A percentile compares a stretch with the other conserved stretches of the same genome.
Conservation (phyloP, 2,329 filamentous ascomycete species). For the Paramyrothecium roridum region DNA sequence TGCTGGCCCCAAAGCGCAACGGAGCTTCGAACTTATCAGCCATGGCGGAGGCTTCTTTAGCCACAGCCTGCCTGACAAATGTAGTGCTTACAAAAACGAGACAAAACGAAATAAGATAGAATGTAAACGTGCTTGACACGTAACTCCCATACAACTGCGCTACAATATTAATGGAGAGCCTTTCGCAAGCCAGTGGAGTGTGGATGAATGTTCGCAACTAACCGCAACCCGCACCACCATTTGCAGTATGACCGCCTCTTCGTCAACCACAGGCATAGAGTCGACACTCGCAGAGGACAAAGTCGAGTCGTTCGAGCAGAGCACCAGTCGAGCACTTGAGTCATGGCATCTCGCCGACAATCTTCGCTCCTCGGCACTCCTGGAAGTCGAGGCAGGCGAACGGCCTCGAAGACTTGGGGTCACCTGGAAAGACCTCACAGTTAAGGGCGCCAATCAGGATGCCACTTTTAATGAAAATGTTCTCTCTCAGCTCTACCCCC, state of each 20-base stretch:
- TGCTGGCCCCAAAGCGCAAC: no score
- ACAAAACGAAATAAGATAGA: neutral
- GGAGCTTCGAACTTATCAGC: no score
- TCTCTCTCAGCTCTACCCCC: constrained; percentile 24
- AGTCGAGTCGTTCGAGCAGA: neutral
- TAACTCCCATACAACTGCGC: neutral
- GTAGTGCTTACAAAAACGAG: neutral
- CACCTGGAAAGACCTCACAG: constrained; percentile 15
- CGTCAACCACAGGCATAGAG: neutral
- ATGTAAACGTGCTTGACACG: neutral
- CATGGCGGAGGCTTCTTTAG: neutral
- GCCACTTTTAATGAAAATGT: constrained; percentile 16
- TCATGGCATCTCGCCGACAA: neutral
- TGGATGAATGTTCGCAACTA: neutral
- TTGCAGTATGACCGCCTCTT: neutral
- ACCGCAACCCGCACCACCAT: neutral
- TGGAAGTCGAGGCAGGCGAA: neutral
- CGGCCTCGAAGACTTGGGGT: constrained; percentile 10
- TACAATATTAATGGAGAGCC: neutral
- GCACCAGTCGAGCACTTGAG: neutral
- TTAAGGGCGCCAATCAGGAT: constrained; percentile 11
- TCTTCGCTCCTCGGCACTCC: neutral
- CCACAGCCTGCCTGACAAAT: neutral
- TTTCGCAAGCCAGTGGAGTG: no score
- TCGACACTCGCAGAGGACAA: neutral